Evolutionary conservation across 2,329 filamentous ascomycete species (phyloP).

Genomic region (Atkinsonella texensis): DNA sequence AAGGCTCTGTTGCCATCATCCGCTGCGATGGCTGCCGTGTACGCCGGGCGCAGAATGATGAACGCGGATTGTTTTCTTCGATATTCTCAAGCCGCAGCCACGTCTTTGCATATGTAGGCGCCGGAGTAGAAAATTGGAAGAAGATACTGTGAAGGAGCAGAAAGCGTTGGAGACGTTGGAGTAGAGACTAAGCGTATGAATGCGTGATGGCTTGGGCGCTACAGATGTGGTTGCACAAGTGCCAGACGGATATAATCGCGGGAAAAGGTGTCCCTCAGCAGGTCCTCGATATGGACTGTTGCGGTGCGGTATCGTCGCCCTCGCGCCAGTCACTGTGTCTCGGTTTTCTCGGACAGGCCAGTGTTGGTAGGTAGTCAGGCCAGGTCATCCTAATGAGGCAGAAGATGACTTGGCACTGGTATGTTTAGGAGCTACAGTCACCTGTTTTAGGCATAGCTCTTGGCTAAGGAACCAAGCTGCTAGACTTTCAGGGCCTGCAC

Average conservation of each 20-base stretch:
- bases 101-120: neutral
- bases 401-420: conserved; percentile 10
- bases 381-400: conserved; percentile 15
- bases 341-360: conserved; percentile 6
- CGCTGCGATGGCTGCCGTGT: conserved; percentile 20
- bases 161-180: neutral
- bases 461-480: neutral
- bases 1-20: conserved; percentile 55
- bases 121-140: neutral
- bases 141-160: neutral
- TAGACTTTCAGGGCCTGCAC: neutral
- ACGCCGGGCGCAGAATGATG: conserved; percentile 20
- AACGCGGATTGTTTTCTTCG: conserved; percentile 1
- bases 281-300: neutral
- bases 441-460: conserved; percentile 23
- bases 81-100: conserved; percentile 11
- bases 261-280: neutral
- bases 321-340: conserved; percentile 1
- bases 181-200: neutral
- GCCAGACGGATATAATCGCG: neutral
- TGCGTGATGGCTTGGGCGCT: neutral
- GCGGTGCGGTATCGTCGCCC: neutral
- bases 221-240: neutral
- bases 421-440: conserved; percentile 19
- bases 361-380: conserved; percentile 14